Evolutionary conservation across 306 rosid species (phyloP), one percentile per base, ranked within the genome.

Genomic region (Castanea mollissima): DNA sequence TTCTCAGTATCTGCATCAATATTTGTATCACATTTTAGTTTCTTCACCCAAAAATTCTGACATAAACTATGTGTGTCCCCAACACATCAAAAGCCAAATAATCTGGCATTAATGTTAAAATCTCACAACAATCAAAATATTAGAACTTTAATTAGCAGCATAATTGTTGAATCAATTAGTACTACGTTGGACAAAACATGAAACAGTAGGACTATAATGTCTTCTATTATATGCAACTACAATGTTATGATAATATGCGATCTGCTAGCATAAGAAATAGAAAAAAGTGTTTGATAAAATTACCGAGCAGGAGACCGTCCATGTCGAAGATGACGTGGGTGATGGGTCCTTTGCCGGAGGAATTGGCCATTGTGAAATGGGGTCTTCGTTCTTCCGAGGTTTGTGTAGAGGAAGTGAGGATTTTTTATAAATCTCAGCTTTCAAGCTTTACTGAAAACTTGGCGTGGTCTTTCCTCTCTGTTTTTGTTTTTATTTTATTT

Each of bases 261-360:
- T 41, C 46, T 41, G 46, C 46, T 41, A 41, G 46, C 46, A 41
- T 41, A 0, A 41, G 46, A 41, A 68, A 38, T 1, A 64, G 51
- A 49, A 49, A 76, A 34, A 56, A 19, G 52, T 52, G 78, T 77
- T 67, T 0, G 69, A 64, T 1, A 32, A 79, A 79, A 55, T 80
- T 89, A 94, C 99, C 99, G 6, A 94, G 89, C 78, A 94, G 87
- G 76, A 94, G 97, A 57, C 99, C 99, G 82, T 94, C 99, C 99
- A 95, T 95, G 81, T 95, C 98, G 79, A 95, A 92, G 82, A 90
- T 55, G 81, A 93, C 87, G 55, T 91, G 97, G 13, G 89, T 80
- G 82, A 91, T 87, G 83, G 85, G 75, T 49, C 73, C 87, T 82
- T 80, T 78, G 73, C 10, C 64, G 21, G 85, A 85, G 71, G 80